A percentile compares a stretch with the other conserved stretches of the same genome.
Evolutionary conservation across 257 asterid species (phyloP).

Genomic region (Craterostigma plantagineum): DNA sequence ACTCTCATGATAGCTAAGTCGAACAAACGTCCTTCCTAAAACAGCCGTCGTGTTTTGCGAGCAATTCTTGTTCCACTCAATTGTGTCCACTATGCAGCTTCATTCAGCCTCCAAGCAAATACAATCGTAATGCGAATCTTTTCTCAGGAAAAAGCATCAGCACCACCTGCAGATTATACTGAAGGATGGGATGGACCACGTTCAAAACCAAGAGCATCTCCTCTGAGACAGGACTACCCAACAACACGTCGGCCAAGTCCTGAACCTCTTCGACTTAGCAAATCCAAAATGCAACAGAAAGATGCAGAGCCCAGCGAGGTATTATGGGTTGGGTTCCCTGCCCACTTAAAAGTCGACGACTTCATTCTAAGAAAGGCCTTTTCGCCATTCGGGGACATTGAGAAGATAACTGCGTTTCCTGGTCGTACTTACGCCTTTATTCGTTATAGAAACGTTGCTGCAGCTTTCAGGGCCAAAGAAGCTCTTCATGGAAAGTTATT

Average conservation of each 20-base stretch:
- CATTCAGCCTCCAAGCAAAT: conserved; percentile 1
- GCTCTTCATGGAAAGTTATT: conserved; percentile 74
- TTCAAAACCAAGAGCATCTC: conserved; percentile 35
- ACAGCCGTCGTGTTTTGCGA: no score
- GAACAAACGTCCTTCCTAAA: no score
- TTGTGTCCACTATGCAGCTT: no score
- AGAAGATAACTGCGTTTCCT: conserved; percentile 79
- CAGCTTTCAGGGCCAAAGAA: conserved; percentile 77
- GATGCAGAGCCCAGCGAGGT: conserved; percentile 77
- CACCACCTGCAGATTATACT: conserved; percentile 29
- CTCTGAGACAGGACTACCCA: conserved; percentile 37
- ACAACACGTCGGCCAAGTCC: conserved; percentile 38
- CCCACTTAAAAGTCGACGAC: conserved; percentile 71
- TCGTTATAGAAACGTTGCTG: conserved; percentile 47
- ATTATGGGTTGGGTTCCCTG: conserved; percentile 91
- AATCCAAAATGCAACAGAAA: conserved; percentile 37
- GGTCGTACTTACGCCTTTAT: conserved; percentile 91
- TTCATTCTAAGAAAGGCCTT: conserved; percentile 63
- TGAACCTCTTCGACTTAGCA: conserved; percentile 30
- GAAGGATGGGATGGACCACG: conserved; percentile 35
- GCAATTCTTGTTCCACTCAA: no score
- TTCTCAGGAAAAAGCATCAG: conserved; percentile 70
- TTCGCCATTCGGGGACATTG: conserved; percentile 78
- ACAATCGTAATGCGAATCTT: conserved; percentile 12
- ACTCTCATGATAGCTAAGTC: no score